Evolutionary conservation across 2,329 filamentous ascomycete genomes (phyloP), one percentile per base, ranked within the genome.

Genomic region (Penicillium psychrosexuale): DNA sequence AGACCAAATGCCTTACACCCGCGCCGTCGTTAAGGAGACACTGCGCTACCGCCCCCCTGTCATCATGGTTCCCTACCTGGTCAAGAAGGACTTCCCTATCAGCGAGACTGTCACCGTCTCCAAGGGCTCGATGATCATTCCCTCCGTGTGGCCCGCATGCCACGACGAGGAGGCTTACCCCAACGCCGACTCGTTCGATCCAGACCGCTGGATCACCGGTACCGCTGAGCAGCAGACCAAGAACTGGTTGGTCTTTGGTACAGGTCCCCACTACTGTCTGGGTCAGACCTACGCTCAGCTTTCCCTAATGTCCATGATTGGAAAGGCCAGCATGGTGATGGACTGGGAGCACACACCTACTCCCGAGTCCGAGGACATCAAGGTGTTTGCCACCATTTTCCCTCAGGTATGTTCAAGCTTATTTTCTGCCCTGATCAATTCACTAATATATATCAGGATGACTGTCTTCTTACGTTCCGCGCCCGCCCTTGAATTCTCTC

Each of bases 331-430:
- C 61, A 81, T 96, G 73, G 80, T 86, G 70, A 80, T 97, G 63
- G 86, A 97, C 75, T 97, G 93, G 93, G 83, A 86, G 72, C 94
- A 99, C 75, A 85, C 91, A 71, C 77, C 91, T 17, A 97, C 94
- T 11, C 85, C 89, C 0, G 69, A 80, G 56, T 96, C 90, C 0
- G 94, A 99, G 78, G 87, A 96, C 75, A 97, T 99, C 76, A 93
- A 96, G 80, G 93, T 97, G 63, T 99, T 97, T 77, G 94, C 94
- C 38, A 97, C 91, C 28, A 96, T 99, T 66, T 99, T 99, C 82
- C 94, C 94, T 53, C 88, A 89, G 88, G 92, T 95, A 56, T 61
- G 53, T 39, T 52, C 9, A 7, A 8, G n/a, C 9, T 56, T 17
- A 28, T 51, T 50, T 37, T 38, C 22, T 8, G 12, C 51, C 64